Evolutionary conservation across 352 stramenopile species (phyloP).

Genomic region (Phytophthora podocarpi): DNA sequence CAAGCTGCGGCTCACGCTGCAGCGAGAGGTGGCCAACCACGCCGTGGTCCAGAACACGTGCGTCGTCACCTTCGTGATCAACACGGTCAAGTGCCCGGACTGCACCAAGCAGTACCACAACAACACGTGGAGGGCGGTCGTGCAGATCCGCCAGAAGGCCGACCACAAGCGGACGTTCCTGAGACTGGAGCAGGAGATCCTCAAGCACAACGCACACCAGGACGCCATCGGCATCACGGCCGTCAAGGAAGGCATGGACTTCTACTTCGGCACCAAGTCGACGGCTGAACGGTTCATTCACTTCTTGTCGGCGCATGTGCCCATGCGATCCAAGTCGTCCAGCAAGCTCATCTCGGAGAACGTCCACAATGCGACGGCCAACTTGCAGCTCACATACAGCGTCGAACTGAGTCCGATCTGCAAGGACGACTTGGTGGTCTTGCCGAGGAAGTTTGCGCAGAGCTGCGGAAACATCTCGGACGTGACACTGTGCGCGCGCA

Average conservation of each 20-base stretch:
- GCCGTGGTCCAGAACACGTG: constrained; percentile 72
- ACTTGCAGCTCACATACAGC: constrained; percentile 71
- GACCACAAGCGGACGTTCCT: constrained; percentile 82
- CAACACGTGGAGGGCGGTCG: constrained; percentile 66
- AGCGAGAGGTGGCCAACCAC: constrained; percentile 76
- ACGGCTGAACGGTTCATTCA: constrained; percentile 63
- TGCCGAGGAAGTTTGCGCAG: constrained; percentile 64
- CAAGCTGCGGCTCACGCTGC: constrained; percentile 73
- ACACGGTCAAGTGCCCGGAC: constrained; percentile 71
- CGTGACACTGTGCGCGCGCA: constrained; percentile 66
- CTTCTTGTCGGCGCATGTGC: constrained; percentile 64
- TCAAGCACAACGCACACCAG: constrained; percentile 75
- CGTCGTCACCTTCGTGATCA: constrained; percentile 67
- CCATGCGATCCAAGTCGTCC: constrained; percentile 71
- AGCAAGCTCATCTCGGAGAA: constrained; percentile 83
- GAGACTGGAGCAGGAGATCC: constrained; percentile 70
- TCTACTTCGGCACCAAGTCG: constrained; percentile 73
- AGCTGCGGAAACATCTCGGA: constrained; percentile 68
- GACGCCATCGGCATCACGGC: constrained; percentile 63
- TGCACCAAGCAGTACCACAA: constrained; percentile 78
- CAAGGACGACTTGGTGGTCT: constrained; percentile 75
- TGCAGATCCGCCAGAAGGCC: constrained; percentile 80
- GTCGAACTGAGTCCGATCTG: constrained; percentile 76
- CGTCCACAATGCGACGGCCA: constrained; percentile 61
- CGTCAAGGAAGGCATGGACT: constrained; percentile 81